Conservation (phyloP, 768 basidiomycete species). For the Amanita pallidorosea region DNA sequence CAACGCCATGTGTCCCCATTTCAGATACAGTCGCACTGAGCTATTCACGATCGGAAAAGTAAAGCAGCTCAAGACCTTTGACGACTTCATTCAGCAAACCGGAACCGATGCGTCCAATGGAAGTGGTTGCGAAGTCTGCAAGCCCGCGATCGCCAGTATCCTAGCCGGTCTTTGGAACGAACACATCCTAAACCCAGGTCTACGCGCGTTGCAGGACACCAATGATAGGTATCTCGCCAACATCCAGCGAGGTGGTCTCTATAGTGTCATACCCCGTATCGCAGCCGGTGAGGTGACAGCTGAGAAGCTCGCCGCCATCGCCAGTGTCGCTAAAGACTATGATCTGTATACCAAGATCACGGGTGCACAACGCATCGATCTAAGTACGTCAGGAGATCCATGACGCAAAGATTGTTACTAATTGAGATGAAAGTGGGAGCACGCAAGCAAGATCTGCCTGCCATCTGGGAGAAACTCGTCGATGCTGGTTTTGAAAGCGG, state of each 20-base stretch:
- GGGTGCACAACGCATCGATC: slow-evolving; percentile 5
- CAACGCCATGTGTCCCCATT: slow-evolving; percentile 57
- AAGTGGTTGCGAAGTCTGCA: slow-evolving; percentile 66
- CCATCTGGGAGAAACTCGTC: slow-evolving; percentile 55
- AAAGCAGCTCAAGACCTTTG: slow-evolving; percentile 47
- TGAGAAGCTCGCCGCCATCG: slow-evolving; percentile 54
- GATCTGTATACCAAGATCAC: slow-evolving; percentile 46
- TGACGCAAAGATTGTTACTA: neutral
- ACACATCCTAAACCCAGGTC: slow-evolving; percentile 47
- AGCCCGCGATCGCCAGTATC: slow-evolving; percentile 52
- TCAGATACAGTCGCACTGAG: slow-evolving; percentile 52
- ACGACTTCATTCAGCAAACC: slow-evolving; percentile 37
- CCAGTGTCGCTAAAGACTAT: slow-evolving; percentile 58
- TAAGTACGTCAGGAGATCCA: neutral
- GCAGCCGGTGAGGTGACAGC: slow-evolving; percentile 64
- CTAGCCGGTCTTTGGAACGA: slow-evolving; percentile 47
- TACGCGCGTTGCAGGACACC: slow-evolving; percentile 64
- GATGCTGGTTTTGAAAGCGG: slow-evolving; percentile 66
- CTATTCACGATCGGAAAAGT: slow-evolving; percentile 58
- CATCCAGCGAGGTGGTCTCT: slow-evolving; percentile 63
- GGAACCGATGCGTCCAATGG: slow-evolving; percentile 34
- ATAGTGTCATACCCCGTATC: slow-evolving; percentile 62
- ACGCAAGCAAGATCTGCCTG: slow-evolving; percentile 54
- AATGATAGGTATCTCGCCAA: slow-evolving; percentile 65
- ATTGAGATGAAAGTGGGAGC: slow-evolving; percentile 25